Base-by-base conservation (phyloP, 2,329 filamentous ascomycete genomes). In the Helotiales sp. region DNA sequence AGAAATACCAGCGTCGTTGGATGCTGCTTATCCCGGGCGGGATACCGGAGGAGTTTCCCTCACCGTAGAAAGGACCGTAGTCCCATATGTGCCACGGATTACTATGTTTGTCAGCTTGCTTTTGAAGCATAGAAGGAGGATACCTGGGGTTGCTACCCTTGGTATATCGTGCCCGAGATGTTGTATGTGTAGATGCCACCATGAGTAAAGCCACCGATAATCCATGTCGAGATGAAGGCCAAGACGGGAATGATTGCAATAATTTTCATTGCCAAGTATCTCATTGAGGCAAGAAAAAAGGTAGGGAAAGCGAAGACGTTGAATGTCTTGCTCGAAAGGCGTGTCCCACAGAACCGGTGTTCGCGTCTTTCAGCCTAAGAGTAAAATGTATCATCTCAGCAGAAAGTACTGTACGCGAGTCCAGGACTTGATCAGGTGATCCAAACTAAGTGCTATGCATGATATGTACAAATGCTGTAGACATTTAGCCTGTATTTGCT, bases 1-100 rank as follows among this genome's bases (percentile, higher is more conserved):
- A 54, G 40, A 54, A 54, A 22, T 47, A 47, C 34, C 52, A 54
- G n/a, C 52, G 52, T 29, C 52, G 40, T 54, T 47, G 52, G 40
- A 54, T 47, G 30, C 40, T 47, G 38, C 19, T 24, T n/a, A 47
- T 54, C 19, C 30, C 52, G 2, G 27, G 3, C 3, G 40, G 52
- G 19, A 54, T 54, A 3, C 52, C 40, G 8, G 38, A 53, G 34
- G 34, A 17, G 30, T 36, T 47, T 8, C 40, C 40, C 5, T 47
- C 19, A 10, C 52, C 52, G 38, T 47, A 54, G 40, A 54, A 54
- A 9, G 17, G 38, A 2, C 52, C 52, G 19, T 54, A 54, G 40
- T 54, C 52, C 40, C 29, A 47, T 19, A 54, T 47, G 30, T 54
- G 52, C 38, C 40, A 54, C 3, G 27, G 52, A 12, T 47, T 54